Base-by-base conservation (phyloP, 2,329 filamentous ascomycete species). In the Pseudogymnoascus sp. region DNA sequence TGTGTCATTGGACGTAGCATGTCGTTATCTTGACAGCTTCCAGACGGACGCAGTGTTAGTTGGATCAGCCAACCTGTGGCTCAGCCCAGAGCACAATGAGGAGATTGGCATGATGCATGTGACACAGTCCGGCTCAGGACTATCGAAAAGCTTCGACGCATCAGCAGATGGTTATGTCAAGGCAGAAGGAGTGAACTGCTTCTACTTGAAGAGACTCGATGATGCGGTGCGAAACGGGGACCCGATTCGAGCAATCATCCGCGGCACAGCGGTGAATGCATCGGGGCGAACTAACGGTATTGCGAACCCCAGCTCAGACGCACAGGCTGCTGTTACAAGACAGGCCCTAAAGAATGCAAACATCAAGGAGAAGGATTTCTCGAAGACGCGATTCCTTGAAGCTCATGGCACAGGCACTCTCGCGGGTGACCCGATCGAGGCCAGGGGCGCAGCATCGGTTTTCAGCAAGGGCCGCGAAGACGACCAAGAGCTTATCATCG, bases 81-180 rank as follows among this genome's bases (percentile, higher is more conserved):
- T 2, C 0, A 79, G 35, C 6, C 35, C 35, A 41, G 62, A 12
- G n/a, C 37, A 38, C 37, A 38, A 18, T 18, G n/a, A 38, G n/a
- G n/a, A 38, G n/a, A 15, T 38, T 9, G 37, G 37, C 37, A 15
- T 38, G 37, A 38, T 38, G n/a, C 37, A 62, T 81, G 78, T 50
- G 80, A 77, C 62, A 80, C 78, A 2, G 35, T 37, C 35, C n/a
- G 35, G 35, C 14, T 37, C 35, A n/a, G 35, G 14, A 37, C 35
- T 37, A 37, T 37, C 35, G 35, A 37, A 37, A 37, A 37, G 35
- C n/a, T 86, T 84, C 64, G 84, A 87, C 63, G 68, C 75, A 14
- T 74, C 77, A 1, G 85, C 82, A 18, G 80, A 84, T 62, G 86
- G 86, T 1, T 88, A 88, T 66, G 83, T 79, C 0, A 76, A 84